Conservation (phyloP, 108 stramenopile species). For the Heterococcus sp. region DNA sequence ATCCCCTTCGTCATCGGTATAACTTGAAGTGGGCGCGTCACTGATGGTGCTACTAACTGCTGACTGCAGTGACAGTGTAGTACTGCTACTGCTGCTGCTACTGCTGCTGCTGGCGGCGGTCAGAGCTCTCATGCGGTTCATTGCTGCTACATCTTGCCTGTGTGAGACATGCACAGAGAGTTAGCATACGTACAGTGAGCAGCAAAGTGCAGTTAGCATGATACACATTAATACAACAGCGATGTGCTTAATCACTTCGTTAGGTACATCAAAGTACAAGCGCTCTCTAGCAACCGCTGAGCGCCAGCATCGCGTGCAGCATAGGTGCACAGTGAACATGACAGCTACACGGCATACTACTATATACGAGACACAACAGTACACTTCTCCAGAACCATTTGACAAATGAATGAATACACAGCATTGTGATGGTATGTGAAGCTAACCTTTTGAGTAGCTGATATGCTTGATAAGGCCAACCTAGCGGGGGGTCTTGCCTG, state of each 20-base stretch:
- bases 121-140: not conserved
- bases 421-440: not conserved
- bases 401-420: not conserved
- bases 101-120: not conserved
- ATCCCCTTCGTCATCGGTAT: not conserved
- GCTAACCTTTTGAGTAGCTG: conserved; percentile 14
- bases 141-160: not conserved
- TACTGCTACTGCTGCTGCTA: not conserved
- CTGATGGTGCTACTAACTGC: not conserved
- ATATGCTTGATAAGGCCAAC: conserved; percentile 21
- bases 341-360: not conserved
- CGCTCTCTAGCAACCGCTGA: no score
- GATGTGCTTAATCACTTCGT: no score
- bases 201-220: not conserved
- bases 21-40: not conserved
- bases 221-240: not conserved
- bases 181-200: not conserved
- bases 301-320: not conserved
- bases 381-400: not conserved
- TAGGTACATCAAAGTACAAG: no score
- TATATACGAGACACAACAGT: not conserved
- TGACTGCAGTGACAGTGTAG: not conserved
- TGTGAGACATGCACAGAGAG: not conserved
- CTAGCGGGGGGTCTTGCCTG: not conserved
- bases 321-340: not conserved